A percentile compares a stretch with the other conserved stretches of the same genome.
Conservation (phyloP, 345 rosid species). For the Eutrema japonicum region DNA sequence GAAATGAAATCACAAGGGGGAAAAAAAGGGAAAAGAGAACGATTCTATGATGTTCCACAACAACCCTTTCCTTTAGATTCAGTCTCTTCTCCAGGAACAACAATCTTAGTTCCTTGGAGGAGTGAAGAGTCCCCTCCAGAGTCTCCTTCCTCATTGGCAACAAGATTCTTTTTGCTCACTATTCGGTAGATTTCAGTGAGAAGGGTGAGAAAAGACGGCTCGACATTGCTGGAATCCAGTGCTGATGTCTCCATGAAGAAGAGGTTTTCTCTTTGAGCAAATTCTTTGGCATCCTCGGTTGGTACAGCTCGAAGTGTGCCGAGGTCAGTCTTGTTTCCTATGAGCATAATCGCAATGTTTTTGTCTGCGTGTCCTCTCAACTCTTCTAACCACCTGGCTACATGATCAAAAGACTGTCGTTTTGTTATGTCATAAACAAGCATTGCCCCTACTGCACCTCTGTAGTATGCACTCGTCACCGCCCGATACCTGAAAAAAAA, state of each 20-base stretch:
- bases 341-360: constrained; percentile 75
- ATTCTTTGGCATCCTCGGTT: constrained; percentile 72
- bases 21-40: neutral
- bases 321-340: constrained; percentile 78
- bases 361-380: constrained; percentile 77
- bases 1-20: neutral
- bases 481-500: constrained; percentile 64
- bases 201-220: constrained; percentile 67
- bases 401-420: constrained; percentile 79
- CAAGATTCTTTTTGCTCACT: constrained; percentile 72
- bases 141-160: constrained; percentile 51
- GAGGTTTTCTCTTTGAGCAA: constrained; percentile 79
- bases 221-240: constrained; percentile 70
- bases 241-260: constrained; percentile 89
- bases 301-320: constrained; percentile 75
- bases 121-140: constrained; percentile 47
- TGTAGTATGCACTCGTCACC: constrained; percentile 80
- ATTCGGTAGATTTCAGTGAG: constrained; percentile 67
- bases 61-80: constrained; percentile 52
- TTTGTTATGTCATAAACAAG: constrained; percentile 82
- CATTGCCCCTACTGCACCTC: constrained; percentile 86
- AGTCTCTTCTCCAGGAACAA: constrained; percentile 59
- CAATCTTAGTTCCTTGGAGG: constrained; percentile 67
- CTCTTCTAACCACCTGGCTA: constrained; percentile 83
- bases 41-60: constrained; percentile 46